A percentile compares a stretch with the other conserved stretches of the same genome.
phyloP scores from a whole-genome alignment of 2,329 filamentous ascomycete genomes.

The Penicillium sp. region DNA sequence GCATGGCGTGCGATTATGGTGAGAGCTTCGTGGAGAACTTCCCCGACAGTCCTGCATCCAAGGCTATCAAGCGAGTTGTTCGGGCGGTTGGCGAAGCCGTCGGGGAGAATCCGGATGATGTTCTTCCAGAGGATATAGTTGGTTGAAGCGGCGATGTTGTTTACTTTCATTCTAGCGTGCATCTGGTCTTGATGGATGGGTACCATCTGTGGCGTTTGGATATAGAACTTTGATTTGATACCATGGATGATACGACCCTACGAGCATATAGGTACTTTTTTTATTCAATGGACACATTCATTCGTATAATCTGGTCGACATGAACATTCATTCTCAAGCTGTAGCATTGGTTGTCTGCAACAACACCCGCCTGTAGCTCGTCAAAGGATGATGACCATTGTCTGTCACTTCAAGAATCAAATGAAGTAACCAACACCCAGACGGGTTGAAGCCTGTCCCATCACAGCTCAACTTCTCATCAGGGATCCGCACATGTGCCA shows the following conservation, averaged over 20 bases:
- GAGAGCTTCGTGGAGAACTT: conserved; percentile 96
- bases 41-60: conserved; percentile 86
- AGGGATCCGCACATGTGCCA: not conserved
- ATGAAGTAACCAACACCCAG: conserved; percentile 20
- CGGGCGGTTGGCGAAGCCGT: conserved; percentile 66
- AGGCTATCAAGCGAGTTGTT: conserved; percentile 78
- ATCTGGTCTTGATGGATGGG: conserved; percentile 15
- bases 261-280: not conserved
- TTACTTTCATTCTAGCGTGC: conserved; percentile 22
- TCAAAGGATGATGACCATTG: conserved; percentile 18
- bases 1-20: conserved; percentile 94
- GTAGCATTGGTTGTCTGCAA: conserved; percentile 20
- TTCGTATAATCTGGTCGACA: not conserved
- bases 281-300: not conserved
- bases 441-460: not conserved
- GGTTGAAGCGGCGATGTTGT: conserved; percentile 20
- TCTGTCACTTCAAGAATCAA: conserved; percentile 25
- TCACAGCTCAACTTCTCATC: not conserved
- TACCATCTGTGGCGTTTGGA: conserved; percentile 22
- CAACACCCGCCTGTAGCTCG: conserved; percentile 23
- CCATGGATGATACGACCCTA: conserved; percentile 14
- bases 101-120: conserved; percentile 59
- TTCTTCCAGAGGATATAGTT: conserved; percentile 37
- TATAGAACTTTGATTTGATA: conserved; percentile 20
- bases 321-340: not conserved